A percentile compares a stretch with the other conserved stretches of the same genome.
Conservation (phyloP, 1,139 yeast genomes). For the Zygoascus meyerae region DNA sequence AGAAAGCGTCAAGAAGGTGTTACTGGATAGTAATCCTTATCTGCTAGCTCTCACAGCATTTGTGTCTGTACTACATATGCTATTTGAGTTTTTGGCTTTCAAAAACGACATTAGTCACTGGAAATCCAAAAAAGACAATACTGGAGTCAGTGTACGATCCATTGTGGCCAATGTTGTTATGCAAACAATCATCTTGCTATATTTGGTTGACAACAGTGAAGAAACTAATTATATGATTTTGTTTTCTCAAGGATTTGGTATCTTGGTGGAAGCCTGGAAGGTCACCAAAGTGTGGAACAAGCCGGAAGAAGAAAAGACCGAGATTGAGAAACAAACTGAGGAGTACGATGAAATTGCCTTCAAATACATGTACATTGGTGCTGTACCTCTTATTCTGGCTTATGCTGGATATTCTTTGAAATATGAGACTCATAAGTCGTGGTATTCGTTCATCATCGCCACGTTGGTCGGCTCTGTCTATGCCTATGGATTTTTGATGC, state of each 20-base stretch:
- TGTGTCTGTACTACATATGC: constrained; percentile 36
- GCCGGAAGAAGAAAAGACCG: constrained; percentile 35
- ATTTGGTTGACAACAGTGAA: constrained; percentile 37
- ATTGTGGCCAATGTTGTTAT: constrained; percentile 39
- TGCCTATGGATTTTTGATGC: constrained; percentile 39
- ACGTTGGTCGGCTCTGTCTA: constrained; percentile 40
- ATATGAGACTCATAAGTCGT: constrained; percentile 38
- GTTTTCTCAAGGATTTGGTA: constrained; percentile 37
- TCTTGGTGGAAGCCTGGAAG: constrained; percentile 40
- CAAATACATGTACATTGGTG: constrained; percentile 35
- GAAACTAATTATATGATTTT: constrained; percentile 38
- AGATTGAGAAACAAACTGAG: constrained; percentile 37
- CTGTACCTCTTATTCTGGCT: constrained; percentile 36
- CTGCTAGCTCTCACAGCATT: constrained; percentile 32
- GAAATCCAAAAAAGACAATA: constrained; percentile 37
- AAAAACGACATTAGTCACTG: constrained; percentile 39
- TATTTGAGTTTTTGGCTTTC: constrained; percentile 39
- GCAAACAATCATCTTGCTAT: constrained; percentile 37
- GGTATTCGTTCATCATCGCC: constrained; percentile 39
- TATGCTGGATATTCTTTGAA: constrained; percentile 36
- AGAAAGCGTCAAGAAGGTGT: constrained; percentile 35
- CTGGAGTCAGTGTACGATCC: constrained; percentile 38
- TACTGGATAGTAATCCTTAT: constrained; percentile 37
- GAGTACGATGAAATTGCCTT: constrained; percentile 40
- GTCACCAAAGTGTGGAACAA: constrained; percentile 36